These are phyloP conservation scores for Metschnikowia aberdeeniae DNA, from an alignment of 805 yeast genomes.

Conservation along the genomic window DNA sequence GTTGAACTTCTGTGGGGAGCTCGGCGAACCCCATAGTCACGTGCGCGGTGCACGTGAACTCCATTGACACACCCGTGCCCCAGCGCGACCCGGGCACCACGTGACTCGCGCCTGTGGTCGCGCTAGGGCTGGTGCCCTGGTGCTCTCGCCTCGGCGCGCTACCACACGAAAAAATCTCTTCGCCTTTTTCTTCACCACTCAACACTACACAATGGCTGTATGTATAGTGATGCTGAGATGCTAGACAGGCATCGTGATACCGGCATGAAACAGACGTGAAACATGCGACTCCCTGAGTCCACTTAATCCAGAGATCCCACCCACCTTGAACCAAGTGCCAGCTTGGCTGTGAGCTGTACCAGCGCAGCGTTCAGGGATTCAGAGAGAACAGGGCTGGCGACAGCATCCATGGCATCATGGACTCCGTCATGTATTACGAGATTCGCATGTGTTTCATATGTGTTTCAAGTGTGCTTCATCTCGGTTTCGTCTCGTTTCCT, in stretches of 20 bases:
- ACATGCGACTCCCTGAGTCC: neutral
- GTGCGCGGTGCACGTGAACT: neutral
- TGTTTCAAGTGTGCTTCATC: neutral
- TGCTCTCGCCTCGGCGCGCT: slow-evolving; percentile 1
- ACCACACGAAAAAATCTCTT: slow-evolving; percentile 3
- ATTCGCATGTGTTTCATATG: neutral
- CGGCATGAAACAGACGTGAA: neutral
- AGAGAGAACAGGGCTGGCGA: no score
- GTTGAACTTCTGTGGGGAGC: slow-evolving; percentile 34
- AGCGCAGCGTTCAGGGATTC: neutral
- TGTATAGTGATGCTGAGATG: slow-evolving; percentile 9
- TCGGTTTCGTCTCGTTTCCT: neutral
- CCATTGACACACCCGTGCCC: neutral
- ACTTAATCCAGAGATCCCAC: neutral
- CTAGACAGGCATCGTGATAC: neutral
- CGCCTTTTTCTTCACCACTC: slow-evolving; percentile 5
- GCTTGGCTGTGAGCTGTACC: neutral
- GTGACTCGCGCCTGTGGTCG: slow-evolving; percentile 1
- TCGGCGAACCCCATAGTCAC: neutral
- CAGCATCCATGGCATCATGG: no score
- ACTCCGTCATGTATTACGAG: no score
- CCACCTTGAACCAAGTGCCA: neutral
- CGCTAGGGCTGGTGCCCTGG: slow-evolving; percentile 16
- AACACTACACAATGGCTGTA: slow-evolving; percentile 22
- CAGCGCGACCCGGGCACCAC: neutral